These are phyloP conservation scores for Monosporascus sp. DNA, from an alignment of 2,329 filamentous ascomycete genomes.

Conservation along the genomic window DNA sequence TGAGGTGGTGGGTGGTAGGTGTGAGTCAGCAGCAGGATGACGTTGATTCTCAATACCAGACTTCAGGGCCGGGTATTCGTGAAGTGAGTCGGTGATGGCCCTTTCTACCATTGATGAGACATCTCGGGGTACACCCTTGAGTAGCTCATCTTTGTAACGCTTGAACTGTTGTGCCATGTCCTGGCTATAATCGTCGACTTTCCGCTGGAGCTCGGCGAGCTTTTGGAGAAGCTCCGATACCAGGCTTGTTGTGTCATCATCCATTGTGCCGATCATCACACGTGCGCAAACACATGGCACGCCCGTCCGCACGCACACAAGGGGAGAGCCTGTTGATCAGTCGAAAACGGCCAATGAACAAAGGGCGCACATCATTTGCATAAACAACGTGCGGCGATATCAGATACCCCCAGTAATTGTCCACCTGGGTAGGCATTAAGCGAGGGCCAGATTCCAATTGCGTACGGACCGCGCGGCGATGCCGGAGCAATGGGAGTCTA, in stretches of 20 bases:
- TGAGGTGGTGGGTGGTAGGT: neutral
- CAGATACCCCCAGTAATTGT: neutral
- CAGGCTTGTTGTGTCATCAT: conserved; percentile 44
- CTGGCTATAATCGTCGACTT: conserved; percentile 51
- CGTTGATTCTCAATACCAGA: conserved; percentile 26
- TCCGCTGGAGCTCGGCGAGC: conserved; percentile 52
- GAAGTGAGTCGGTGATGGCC: conserved; percentile 39
- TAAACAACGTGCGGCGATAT: neutral
- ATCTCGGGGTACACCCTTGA: conserved; percentile 42
- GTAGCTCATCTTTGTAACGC: conserved; percentile 45
- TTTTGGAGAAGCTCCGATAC: conserved; percentile 48
- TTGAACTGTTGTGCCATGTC: conserved; percentile 54
- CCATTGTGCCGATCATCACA: conserved; percentile 32
- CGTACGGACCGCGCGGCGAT: too few relatives aligned
- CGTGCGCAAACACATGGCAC: conserved; percentile 1
- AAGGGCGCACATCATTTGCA: neutral
- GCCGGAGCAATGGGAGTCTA: too few relatives aligned
- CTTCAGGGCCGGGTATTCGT: conserved; percentile 41
- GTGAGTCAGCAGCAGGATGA: neutral
- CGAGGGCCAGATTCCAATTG: neutral
- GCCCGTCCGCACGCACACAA: conserved; percentile 6
- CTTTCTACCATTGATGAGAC: conserved; percentile 42
- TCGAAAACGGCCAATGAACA: neutral
- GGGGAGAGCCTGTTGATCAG: neutral
- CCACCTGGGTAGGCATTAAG: neutral